Conservation (phyloP, 1,139 yeast species). For the Taphrina flavorubra region DNA sequence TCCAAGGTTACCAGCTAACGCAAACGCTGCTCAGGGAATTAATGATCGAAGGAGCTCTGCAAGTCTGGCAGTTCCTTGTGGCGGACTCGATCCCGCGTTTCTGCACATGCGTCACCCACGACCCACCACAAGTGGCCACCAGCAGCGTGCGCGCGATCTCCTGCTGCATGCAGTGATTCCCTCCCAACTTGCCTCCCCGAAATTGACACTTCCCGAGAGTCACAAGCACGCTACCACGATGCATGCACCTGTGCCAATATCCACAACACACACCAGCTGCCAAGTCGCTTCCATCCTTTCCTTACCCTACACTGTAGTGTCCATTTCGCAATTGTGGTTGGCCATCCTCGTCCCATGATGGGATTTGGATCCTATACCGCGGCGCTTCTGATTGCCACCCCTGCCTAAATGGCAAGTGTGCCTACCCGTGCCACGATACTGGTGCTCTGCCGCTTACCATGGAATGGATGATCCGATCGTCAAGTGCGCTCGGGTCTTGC, state of each 20-base stretch:
- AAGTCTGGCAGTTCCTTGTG: too few relatives aligned
- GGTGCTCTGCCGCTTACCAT: constrained; percentile 14
- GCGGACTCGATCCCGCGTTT: too few relatives aligned
- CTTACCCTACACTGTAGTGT: background rate
- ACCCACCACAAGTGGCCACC: too few relatives aligned
- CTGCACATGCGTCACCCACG: too few relatives aligned
- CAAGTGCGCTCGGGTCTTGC: background rate
- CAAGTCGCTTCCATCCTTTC: constrained; percentile 4
- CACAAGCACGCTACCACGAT: constrained; percentile 9
- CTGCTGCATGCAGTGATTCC: too few relatives aligned
- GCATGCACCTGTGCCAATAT: background rate
- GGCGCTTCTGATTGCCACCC: background rate
- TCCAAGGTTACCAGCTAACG: too few relatives aligned
- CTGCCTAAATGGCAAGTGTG: background rate
- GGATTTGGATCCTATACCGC: constrained; percentile 5
- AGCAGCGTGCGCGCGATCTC: too few relatives aligned
- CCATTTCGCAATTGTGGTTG: constrained; percentile 3
- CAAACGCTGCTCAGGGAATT: too few relatives aligned
- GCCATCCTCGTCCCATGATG: constrained; percentile 8
- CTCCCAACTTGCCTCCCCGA: too few relatives aligned
- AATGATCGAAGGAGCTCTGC: too few relatives aligned
- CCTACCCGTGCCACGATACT: constrained; percentile 16
- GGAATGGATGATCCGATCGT: constrained; percentile 16
- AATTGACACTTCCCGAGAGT: background rate
- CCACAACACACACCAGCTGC: background rate